phyloP scores from a whole-genome alignment of 2,329 filamentous ascomycete genomes.

The Diaporthe sp. region DNA sequence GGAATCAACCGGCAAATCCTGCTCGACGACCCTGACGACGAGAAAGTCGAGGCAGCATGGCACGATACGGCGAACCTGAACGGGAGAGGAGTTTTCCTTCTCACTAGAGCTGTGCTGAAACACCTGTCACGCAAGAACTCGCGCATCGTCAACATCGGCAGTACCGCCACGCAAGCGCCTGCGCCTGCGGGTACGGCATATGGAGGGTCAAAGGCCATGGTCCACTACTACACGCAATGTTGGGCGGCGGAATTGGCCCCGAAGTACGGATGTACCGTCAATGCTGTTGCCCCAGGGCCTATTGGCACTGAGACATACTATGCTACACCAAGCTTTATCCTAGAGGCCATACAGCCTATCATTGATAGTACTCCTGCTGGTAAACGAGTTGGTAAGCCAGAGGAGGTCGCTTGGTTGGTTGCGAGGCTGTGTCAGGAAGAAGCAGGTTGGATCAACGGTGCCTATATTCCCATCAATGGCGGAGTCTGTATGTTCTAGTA shows the following conservation, averaged over 20 bases:
- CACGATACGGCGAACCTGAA: neutral
- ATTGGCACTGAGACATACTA: neutral
- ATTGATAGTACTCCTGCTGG: neutral
- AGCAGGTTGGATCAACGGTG: neutral
- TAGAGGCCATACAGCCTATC: neutral
- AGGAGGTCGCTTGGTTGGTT: neutral
- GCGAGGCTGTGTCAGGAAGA: neutral
- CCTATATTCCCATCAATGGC: neutral
- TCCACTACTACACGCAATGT: neutral
- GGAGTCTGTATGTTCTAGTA: neutral
- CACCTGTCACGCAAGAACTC: neutral
- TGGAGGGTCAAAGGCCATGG: neutral
- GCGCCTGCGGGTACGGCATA: neutral
- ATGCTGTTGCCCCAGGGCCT: neutral
- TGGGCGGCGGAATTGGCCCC: neutral
- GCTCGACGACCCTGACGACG: neutral
- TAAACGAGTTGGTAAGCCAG: neutral
- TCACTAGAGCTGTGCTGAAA: neutral
- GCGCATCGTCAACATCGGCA: neutral
- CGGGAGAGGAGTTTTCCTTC: neutral
- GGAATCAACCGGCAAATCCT: neutral
- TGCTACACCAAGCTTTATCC: neutral
- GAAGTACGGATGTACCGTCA: neutral
- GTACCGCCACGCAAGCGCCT: neutral
- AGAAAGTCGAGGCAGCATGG: neutral